phyloP scores from a whole-genome alignment of 352 stramenopile genomes.

The Ophiocytium majus region DNA sequence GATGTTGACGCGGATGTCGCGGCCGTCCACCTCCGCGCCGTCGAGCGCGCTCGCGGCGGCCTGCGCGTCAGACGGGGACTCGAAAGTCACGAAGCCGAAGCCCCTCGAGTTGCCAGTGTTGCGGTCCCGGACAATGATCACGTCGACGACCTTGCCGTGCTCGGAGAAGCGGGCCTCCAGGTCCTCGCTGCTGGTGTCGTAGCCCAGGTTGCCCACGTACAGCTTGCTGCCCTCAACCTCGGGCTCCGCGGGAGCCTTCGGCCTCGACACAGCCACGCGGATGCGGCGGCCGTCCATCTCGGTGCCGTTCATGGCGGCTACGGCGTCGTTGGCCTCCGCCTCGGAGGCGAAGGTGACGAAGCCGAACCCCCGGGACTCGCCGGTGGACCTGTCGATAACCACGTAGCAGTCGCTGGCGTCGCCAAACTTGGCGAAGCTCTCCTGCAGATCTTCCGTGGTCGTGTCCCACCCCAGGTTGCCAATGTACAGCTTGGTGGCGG shows the following conservation, averaged over 20 bases:
- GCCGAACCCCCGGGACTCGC: not conserved
- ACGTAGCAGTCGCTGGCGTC: not conserved
- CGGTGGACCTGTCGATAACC: not conserved
- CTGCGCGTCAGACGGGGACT: not conserved
- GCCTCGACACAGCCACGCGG: not conserved
- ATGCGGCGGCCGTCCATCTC: constrained; percentile 10
- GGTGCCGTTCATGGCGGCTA: not conserved
- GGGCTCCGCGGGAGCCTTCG: not conserved
- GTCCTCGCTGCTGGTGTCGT: not conserved
- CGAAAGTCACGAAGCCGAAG: constrained; percentile 18
- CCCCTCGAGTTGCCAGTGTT: constrained; percentile 19
- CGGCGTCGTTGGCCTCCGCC: not conserved
- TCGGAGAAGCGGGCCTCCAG: not conserved
- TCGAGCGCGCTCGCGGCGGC: not conserved
- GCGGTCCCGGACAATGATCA: constrained; percentile 20
- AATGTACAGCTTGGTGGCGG: constrained; percentile 13
- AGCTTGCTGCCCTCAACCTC: constrained; percentile 8
- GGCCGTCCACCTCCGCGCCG: constrained; percentile 13
- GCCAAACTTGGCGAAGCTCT: not conserved
- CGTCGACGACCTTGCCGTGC: constrained; percentile 1
- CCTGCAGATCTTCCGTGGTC: not conserved
- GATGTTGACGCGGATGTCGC: constrained; percentile 11
- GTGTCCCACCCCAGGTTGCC: constrained; percentile 18
- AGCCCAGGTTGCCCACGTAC: constrained; percentile 24
- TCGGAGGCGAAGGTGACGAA: constrained; percentile 15